These are phyloP conservation scores for Apium graveolens DNA, from an alignment of 129 eudicot species.

Conservation along the genomic window DNA sequence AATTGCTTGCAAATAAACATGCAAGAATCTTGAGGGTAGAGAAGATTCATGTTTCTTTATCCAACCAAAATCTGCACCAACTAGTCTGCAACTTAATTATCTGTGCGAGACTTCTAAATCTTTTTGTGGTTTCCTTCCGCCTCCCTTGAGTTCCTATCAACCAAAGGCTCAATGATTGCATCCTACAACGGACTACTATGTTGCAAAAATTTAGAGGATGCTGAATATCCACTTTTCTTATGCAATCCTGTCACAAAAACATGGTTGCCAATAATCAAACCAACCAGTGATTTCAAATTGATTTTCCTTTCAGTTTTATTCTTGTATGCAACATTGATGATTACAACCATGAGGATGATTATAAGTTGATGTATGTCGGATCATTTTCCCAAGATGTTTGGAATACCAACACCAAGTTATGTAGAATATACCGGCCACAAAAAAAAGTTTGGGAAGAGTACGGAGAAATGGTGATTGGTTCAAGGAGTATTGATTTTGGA, in stretches of 20 bases:
- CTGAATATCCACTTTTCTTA: not conserved
- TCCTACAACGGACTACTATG: constrained; percentile 3
- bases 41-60: not conserved
- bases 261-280: not conserved
- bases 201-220: not conserved
- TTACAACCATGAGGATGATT: not conserved
- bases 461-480: not conserved
- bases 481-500: no score
- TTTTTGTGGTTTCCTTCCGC: not conserved
- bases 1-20: not conserved
- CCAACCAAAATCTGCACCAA: not conserved
- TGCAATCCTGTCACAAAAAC: constrained; percentile 9
- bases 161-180: not conserved
- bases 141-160: not conserved
- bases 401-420: not conserved
- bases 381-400: not conserved
- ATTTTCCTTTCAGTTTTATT: not conserved
- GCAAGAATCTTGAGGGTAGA: not conserved
- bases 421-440: not conserved
- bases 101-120: not conserved
- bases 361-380: not conserved
- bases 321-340: not conserved
- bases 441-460: not conserved
- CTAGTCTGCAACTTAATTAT: not conserved
- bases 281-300: not conserved